Evolutionary conservation across 768 basidiomycete species (phyloP).

Genomic region (Macrolepiota fuliginosa): DNA sequence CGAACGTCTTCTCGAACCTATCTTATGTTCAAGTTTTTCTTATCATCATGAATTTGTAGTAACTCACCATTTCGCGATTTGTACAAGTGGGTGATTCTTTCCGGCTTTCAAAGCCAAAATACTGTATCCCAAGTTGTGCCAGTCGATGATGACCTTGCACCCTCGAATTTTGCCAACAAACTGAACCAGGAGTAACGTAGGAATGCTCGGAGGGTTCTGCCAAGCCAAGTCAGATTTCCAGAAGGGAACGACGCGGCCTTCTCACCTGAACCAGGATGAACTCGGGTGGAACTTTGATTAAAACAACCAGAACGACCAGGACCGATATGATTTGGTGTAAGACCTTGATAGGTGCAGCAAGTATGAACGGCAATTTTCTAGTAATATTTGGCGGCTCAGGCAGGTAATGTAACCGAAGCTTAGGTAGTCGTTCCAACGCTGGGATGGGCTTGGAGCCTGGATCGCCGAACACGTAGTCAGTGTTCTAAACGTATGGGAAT

Average conservation of each 20-base stretch:
- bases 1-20: slow-evolving; percentile 86
- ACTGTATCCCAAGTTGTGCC: slow-evolving; percentile 97
- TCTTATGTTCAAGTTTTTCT: background rate
- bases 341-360: slow-evolving; percentile 83
- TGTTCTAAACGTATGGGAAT: background rate
- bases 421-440: slow-evolving; percentile 64
- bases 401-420: slow-evolving; percentile 66
- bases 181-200: slow-evolving; percentile 86
- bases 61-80: slow-evolving; percentile 69
- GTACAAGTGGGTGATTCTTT: slow-evolving; percentile 62
- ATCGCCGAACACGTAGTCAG: slow-evolving; percentile 9
- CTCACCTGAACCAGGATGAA: slow-evolving; percentile 89
- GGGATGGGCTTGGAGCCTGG: slow-evolving; percentile 78
- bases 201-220: slow-evolving; percentile 96
- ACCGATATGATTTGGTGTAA: slow-evolving; percentile 64
- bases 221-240: background rate
- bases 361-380: slow-evolving; percentile 55
- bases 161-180: slow-evolving; percentile 64
- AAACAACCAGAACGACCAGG: slow-evolving; percentile 56
- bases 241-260: slow-evolving; percentile 3
- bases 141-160: slow-evolving; percentile 92
- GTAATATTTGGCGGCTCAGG: slow-evolving; percentile 57
- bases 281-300: slow-evolving; percentile 67
- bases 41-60: background rate
- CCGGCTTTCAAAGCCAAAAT: slow-evolving; percentile 88